phyloP scores from a whole-genome alignment of 2,329 filamentous ascomycete genomes.

The Daldinia eschscholtzii region DNA sequence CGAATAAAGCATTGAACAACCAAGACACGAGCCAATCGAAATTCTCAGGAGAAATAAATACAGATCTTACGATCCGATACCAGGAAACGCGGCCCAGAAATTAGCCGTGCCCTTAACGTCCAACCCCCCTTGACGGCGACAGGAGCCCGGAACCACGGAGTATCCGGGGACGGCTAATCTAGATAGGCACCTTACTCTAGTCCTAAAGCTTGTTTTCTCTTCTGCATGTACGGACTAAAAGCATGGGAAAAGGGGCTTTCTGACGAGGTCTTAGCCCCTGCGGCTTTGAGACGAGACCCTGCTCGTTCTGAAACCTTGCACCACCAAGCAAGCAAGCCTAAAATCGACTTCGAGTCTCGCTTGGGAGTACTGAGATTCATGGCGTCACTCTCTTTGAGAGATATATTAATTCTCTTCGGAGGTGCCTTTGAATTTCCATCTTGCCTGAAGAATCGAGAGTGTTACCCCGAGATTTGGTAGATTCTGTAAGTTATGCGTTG shows the following conservation, averaged over 20 bases:
- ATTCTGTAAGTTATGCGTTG: neutral
- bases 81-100: slow-evolving; percentile 39
- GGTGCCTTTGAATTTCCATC: neutral
- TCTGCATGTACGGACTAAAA: neutral
- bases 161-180: slow-evolving; percentile 22
- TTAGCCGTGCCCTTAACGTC: slow-evolving; percentile 25
- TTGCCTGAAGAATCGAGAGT: neutral
- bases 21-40: slow-evolving; percentile 27
- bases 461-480: neutral
- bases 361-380: slow-evolving; percentile 9
- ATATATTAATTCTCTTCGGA: neutral
- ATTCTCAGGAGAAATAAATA: neutral
- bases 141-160: slow-evolving; percentile 27
- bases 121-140: slow-evolving; percentile 6
- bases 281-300: slow-evolving; percentile 36
- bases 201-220: slow-evolving; percentile 21
- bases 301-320: slow-evolving; percentile 35
- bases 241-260: too few relatives aligned
- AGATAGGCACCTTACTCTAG: neutral
- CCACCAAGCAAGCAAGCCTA: slow-evolving; percentile 32
- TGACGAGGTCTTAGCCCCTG: slow-evolving; percentile 19
- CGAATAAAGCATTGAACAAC: slow-evolving; percentile 19
- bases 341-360: slow-evolving; percentile 34
- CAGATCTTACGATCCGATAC: slow-evolving; percentile 32
- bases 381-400: neutral